Conservation (phyloP, 2,329 filamentous ascomycete species). For the Colletotrichum sp. region DNA sequence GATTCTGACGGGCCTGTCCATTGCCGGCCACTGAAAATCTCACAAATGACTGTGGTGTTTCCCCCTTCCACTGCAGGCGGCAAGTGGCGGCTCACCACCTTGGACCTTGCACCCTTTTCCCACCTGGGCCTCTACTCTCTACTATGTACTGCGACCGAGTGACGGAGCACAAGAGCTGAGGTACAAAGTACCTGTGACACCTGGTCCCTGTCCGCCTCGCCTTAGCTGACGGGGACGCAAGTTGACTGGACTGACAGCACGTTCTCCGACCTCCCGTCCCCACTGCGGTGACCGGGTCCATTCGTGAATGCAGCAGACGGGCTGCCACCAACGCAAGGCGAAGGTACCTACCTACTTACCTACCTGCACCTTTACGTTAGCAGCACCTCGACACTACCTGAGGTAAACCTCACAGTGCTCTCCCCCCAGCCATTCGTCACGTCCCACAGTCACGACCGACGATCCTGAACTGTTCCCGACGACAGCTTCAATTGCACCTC, state of each 20-base stretch:
- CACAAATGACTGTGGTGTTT: background rate
- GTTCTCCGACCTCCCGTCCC: background rate
- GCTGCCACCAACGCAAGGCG: background rate
- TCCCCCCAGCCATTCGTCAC: background rate
- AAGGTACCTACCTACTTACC: background rate
- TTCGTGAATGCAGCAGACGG: background rate
- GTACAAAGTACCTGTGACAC: background rate
- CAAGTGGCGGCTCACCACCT: background rate
- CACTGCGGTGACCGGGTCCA: background rate
- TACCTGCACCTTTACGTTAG: background rate
- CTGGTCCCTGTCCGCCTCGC: background rate
- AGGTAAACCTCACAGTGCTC: background rate
- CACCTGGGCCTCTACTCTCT: background rate
- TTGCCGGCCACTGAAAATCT: background rate
- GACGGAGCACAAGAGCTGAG: background rate
- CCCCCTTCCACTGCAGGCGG: background rate
- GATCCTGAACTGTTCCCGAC: background rate
- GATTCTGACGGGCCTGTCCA: background rate
- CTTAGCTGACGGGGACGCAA: background rate
- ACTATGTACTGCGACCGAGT: background rate
- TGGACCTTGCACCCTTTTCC: background rate
- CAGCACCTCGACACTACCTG: background rate
- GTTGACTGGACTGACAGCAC: background rate
- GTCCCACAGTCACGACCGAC: background rate
- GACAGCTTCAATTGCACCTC: slow-evolving; percentile 4